Conservation (phyloP, 1,139 yeast genomes). For the Suhomyces coccinellae region DNA sequence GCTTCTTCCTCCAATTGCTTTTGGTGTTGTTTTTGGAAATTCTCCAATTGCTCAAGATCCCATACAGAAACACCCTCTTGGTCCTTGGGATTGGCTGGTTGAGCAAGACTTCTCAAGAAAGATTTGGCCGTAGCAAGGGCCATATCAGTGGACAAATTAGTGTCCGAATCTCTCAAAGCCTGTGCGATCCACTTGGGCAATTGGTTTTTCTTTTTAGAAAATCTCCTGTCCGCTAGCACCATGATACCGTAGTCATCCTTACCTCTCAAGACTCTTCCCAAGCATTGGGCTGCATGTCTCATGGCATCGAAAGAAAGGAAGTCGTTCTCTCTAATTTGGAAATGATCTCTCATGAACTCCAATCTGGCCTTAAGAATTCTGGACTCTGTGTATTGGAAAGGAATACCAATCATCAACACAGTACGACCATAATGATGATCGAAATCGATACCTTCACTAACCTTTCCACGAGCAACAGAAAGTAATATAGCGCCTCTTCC, state of each 20-base stretch:
- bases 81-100: conserved; percentile 86
- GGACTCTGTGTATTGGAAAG: conserved; percentile 97
- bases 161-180: conserved; percentile 86
- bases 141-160: conserved; percentile 94
- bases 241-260: conserved; percentile 98
- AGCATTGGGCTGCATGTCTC: conserved; percentile 99
- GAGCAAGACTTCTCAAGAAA: conserved; percentile 90
- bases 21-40: conserved; percentile 57
- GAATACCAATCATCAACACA: conserved; percentile 97
- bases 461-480: conserved; percentile 98
- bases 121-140: conserved; percentile 93
- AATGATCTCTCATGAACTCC: conserved; percentile 90
- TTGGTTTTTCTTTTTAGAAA: conserved; percentile 80
- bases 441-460: conserved; percentile 98
- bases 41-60: conserved; percentile 70
- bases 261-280: conserved; percentile 95
- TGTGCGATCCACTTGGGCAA: conserved; percentile 97
- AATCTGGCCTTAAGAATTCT: conserved; percentile 91
- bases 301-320: conserved; percentile 96
- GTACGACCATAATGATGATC: conserved; percentile 98
- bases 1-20: conserved; percentile 21
- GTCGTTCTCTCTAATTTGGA: conserved; percentile 89
- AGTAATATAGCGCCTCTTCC: conserved; percentile 96
- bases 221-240: conserved; percentile 95
- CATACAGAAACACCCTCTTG: conserved; percentile 95